Evolutionary conservation across 202 grass and related monocot genomes (phyloP).

Genomic region (Elaeis oleifera): DNA sequence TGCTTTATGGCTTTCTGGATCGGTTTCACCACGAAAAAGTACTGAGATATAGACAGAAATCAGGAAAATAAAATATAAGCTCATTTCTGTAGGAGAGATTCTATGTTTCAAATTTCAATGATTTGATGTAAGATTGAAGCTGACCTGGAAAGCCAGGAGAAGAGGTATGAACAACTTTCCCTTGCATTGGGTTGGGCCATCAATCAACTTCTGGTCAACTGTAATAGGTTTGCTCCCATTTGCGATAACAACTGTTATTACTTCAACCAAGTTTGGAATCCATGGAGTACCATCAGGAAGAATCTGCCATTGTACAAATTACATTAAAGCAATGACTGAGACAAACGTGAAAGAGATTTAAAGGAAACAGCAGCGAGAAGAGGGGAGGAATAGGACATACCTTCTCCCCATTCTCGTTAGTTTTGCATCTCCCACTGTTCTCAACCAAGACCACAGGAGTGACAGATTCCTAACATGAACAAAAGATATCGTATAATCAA

Average conservation of each 20-base stretch:
- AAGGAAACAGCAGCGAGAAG: conserved; percentile 4
- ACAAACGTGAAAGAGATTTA: conserved; percentile 1
- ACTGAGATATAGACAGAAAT: conserved; percentile 37
- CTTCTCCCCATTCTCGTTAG: conserved; percentile 78
- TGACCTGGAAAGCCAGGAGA: conserved; percentile 67
- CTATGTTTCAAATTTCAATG: conserved; percentile 9
- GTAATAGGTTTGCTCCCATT: conserved; percentile 67
- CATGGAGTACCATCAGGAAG: conserved; percentile 75
- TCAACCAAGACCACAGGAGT: conserved; percentile 74
- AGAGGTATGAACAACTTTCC: conserved; percentile 81
- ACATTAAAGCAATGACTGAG: not conserved
- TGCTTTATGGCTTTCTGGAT: conserved; percentile 53
- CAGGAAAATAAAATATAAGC: not conserved
- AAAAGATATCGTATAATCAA: not conserved
- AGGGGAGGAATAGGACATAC: conserved; percentile 32
- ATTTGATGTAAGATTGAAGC: not conserved
- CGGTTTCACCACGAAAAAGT: conserved; percentile 71
- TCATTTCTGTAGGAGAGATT: conserved; percentile 7
- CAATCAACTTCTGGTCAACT: conserved; percentile 89
- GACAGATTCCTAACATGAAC: conserved; percentile 41
- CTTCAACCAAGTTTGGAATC: conserved; percentile 80
- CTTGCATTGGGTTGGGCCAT: conserved; percentile 79
- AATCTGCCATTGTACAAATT: conserved; percentile 31
- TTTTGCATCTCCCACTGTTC: conserved; percentile 91
- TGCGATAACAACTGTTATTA: conserved; percentile 66